These are phyloP conservation scores for Apostasia shenzhenica DNA, from an alignment of 106 monocot genomes.

Conservation along the genomic window DNA sequence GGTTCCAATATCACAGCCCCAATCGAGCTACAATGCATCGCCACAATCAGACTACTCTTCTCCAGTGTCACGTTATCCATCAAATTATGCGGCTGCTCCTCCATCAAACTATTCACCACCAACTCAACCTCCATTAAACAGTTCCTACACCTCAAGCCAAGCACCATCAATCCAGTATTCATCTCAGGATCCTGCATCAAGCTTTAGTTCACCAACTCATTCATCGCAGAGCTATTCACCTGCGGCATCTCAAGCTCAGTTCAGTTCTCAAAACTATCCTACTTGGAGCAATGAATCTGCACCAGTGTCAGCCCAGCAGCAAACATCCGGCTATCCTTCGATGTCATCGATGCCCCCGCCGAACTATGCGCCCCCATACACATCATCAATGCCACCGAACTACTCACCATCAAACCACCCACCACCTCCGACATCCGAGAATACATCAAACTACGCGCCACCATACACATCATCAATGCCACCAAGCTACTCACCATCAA, in stretches of 20 bases:
- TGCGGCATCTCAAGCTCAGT: not conserved
- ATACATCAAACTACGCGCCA: not conserved
- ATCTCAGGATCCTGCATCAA: not conserved
- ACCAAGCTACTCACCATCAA: not conserved
- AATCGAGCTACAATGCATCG: not conserved
- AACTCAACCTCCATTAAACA: not conserved
- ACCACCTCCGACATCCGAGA: not conserved
- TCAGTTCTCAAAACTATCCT: too few relatives aligned
- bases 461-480: too few relatives aligned
- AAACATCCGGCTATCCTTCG: not conserved
- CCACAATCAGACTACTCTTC: constrained; percentile 1
- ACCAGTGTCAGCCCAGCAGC: not conserved
- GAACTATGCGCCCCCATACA: not conserved
- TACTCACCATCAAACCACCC: not conserved
- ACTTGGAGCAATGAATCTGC: not conserved
- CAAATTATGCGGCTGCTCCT: not conserved
- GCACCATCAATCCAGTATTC: not conserved
- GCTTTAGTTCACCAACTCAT: not conserved
- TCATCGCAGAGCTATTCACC: not conserved
- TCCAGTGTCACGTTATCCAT: not conserved
- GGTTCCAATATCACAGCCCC: constrained; percentile 13
- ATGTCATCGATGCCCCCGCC: not conserved
- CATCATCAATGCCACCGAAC: not conserved
- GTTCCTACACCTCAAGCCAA: not conserved
- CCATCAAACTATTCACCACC: constrained; percentile 2